A percentile compares a stretch with the other conserved stretches of the same genome.
Conservation (phyloP, 768 basidiomycete genomes). For the Inosperma sp. region DNA sequence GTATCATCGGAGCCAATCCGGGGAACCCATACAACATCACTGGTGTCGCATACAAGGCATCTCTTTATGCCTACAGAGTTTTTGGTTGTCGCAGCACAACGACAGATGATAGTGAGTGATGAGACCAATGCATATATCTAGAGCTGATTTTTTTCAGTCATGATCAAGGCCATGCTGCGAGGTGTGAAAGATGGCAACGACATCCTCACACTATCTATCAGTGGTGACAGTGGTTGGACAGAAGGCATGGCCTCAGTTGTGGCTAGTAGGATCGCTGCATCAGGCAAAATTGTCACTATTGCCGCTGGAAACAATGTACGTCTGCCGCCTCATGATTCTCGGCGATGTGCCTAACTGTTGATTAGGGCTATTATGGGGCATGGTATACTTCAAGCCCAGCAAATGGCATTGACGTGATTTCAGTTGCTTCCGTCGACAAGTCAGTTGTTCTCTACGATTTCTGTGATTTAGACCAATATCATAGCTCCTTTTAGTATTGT, state of each 20-base stretch:
- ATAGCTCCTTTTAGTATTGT: slow-evolving; percentile 34
- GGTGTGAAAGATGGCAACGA: slow-evolving; percentile 52
- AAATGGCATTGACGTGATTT: slow-evolving; percentile 51
- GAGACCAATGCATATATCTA: not conserved
- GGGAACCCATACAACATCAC: slow-evolving; percentile 59
- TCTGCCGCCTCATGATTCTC: not conserved
- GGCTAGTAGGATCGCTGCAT: slow-evolving; percentile 51
- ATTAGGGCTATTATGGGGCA: slow-evolving; percentile 49
- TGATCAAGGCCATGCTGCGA: slow-evolving; percentile 47
- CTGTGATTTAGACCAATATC: not conserved
- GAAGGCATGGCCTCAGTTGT: slow-evolving; percentile 49
- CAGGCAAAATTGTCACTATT: slow-evolving; percentile 58
- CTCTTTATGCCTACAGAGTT: slow-evolving; percentile 30
- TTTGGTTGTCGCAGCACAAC: not conserved
- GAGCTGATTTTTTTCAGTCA: slow-evolving; percentile 20
- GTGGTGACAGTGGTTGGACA: slow-evolving; percentile 62
- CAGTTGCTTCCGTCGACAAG: slow-evolving; percentile 52
- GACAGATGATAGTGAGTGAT: slow-evolving; percentile 4
- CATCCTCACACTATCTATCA: slow-evolving; percentile 64
- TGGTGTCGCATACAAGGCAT: slow-evolving; percentile 60
- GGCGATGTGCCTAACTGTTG: not conserved
- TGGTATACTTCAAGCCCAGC: slow-evolving; percentile 56
- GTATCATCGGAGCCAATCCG: slow-evolving; percentile 57
- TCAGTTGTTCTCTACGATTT: slow-evolving; percentile 13
- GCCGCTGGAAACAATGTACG: slow-evolving; percentile 52